Evolutionary conservation across 768 basidiomycete species (phyloP), one percentile per base, ranked within the genome.

Genomic region (Termitomyces sp.): DNA sequence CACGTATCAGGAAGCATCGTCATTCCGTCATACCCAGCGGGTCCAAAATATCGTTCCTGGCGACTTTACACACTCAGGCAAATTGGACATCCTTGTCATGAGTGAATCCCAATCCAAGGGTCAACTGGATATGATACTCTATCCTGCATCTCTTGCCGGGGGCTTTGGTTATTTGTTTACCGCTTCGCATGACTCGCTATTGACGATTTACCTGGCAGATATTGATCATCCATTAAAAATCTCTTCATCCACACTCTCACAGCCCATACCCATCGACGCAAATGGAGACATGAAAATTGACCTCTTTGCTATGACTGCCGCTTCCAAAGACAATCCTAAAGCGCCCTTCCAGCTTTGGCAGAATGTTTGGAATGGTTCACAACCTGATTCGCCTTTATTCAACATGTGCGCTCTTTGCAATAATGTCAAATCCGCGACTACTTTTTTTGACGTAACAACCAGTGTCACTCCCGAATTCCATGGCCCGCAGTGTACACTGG

Each of bases 31-130:
- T 72, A 70, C 80, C 7, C 61, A 69, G 27, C 77, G 75, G 31
- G 77, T 97, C 22, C 73, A 82, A 59, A 97, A 97, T 67, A 86
- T 95, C 51, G 82, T 98, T 10, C 94, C 95, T 0, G 92, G 91
- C 22, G 97, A 99, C 72, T 97, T 90, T 67, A 90, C 94, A 26
- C 90, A 94, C 66, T 89, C 94, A 56, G 97, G 97, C 31, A 87
- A 84, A 64, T 79, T 98, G 4, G 97, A 98, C 71, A 67, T 97
- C 1, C 82, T 98, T 1, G 83, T 98, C 46, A 94, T 98, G 90
- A 83, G 86, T 43, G 76, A 85, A 55, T 78, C 79, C 60, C 69
- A 67, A 50, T 74, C 64, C 43, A 76, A 62, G 51, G 76, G 65
- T 60, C 82, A 80, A 55, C 69, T 92, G 36, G 83, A 86, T 31